Conservation (phyloP, 352 stramenopile genomes). For the Phytophthora tentaculata region DNA sequence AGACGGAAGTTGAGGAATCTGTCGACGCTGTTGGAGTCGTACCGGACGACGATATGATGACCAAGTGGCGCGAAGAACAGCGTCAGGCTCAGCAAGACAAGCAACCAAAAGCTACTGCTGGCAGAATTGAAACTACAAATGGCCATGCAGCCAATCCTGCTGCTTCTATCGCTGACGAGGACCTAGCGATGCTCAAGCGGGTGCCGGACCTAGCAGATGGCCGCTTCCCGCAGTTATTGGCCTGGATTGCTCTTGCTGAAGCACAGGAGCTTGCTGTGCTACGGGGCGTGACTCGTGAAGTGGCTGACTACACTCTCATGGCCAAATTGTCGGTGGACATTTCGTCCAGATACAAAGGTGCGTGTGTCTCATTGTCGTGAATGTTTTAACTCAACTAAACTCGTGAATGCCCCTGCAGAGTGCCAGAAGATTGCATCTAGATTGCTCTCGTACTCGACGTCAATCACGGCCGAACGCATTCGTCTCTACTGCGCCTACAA, state of each 20-base stretch:
- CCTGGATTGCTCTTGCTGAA: conserved; percentile 66
- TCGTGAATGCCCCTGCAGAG: conserved; percentile 26
- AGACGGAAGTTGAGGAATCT: conserved; percentile 2
- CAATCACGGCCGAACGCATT: conserved; percentile 45
- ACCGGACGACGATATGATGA: conserved; percentile 50
- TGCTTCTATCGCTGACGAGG: conserved; percentile 16
- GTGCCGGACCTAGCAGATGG: conserved; percentile 63
- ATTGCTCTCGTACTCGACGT: conserved; percentile 47
- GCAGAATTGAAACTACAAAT: conserved; percentile 3
- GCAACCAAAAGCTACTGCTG: conserved; percentile 1
- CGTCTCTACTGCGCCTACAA: conserved; percentile 66
- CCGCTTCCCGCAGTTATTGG: conserved; percentile 52
- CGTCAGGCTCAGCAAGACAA: conserved; percentile 18
- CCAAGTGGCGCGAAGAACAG: conserved; percentile 68
- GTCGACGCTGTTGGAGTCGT: conserved; percentile 3
- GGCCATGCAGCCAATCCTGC: not conserved
- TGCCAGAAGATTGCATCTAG: conserved; percentile 37
- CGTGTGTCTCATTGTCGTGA: not conserved
- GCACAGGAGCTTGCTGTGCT: conserved; percentile 74
- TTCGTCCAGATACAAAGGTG: conserved; percentile 54
- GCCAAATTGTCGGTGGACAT: conserved; percentile 69
- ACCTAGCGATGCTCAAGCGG: conserved; percentile 48
- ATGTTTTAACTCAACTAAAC: conserved; percentile 10
- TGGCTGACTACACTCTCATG: conserved; percentile 73
- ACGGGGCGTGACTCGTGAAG: conserved; percentile 60